phyloP scores from a whole-genome alignment of 345 rosid species.

The Bruguiera sexangula region DNA sequence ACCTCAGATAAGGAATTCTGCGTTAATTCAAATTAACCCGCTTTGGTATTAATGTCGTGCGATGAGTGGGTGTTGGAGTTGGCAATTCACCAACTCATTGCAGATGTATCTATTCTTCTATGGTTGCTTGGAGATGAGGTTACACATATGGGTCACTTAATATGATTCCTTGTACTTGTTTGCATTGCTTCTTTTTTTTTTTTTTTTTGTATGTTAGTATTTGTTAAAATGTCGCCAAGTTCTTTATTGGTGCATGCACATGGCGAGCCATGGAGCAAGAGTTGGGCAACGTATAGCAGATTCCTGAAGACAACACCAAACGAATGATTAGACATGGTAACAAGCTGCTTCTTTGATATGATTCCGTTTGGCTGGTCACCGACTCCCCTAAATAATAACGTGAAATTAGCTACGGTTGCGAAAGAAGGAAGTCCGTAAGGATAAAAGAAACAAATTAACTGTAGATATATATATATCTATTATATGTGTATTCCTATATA shows the following conservation, averaged over 20 bases:
- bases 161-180: background rate
- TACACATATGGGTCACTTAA: background rate
- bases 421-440: too few relatives aligned
- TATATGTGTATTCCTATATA: background rate
- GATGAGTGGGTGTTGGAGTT: background rate
- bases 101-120: too few relatives aligned
- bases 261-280: conserved; percentile 34
- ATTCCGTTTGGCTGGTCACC: conserved; percentile 19
- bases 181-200: background rate
- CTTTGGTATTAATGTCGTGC: too few relatives aligned
- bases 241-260: conserved; percentile 21
- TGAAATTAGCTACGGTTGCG: background rate
- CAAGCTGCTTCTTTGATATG: conserved; percentile 11
- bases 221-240: background rate
- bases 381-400: background rate
- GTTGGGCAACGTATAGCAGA: background rate
- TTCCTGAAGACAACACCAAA: conserved; percentile 33
- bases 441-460: background rate
- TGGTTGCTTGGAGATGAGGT: too few relatives aligned
- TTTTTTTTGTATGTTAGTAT: background rate
- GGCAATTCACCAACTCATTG: background rate
- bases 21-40: too few relatives aligned
- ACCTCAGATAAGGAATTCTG: too few relatives aligned
- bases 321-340: conserved; percentile 40
- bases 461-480: background rate